These are phyloP conservation scores for Arthrobotrys sinensis DNA, from an alignment of 2,329 filamentous ascomycete species.

Conservation along the genomic window DNA sequence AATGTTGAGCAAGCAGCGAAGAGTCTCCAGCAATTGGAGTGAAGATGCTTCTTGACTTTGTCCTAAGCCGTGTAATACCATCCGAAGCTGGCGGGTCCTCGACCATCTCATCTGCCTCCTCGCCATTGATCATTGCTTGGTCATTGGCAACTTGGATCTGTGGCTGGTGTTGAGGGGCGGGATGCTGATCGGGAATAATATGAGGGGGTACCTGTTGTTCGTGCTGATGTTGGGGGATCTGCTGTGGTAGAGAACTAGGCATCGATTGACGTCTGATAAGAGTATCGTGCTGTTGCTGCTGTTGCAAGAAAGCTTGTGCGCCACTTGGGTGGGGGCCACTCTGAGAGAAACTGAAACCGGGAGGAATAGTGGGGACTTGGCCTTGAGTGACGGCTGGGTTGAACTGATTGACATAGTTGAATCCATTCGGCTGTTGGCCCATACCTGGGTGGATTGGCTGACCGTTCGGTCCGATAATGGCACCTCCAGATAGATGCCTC, in stretches of 20 bases:
- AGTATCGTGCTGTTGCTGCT: conserved; percentile 72
- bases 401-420: conserved; percentile 58
- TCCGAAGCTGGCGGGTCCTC: conserved; percentile 70
- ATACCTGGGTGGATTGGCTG: conserved; percentile 55
- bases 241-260: conserved; percentile 63
- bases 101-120: conserved; percentile 66
- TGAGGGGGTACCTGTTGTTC: conserved; percentile 69
- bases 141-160: conserved; percentile 65
- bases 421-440: conserved; percentile 49
- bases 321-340: conserved; percentile 67
- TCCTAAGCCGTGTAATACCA: conserved; percentile 75
- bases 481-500: conserved; percentile 49
- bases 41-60: conserved; percentile 92
- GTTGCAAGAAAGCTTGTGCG: conserved; percentile 77
- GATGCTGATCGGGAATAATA: conserved; percentile 69
- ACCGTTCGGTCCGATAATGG: conserved; percentile 55
- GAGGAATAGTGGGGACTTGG: conserved; percentile 50
- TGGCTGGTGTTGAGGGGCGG: conserved; percentile 65
- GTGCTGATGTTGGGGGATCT: conserved; percentile 64
- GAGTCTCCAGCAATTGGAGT: conserved; percentile 83
- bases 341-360: conserved; percentile 52
- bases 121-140: conserved; percentile 67
- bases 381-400: conserved; percentile 57
- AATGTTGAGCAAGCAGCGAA: conserved; percentile 65
- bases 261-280: conserved; percentile 63